Evolutionary conservation across 176 grass and related monocot species (phyloP).

Genomic region (Stipa capillata): DNA sequence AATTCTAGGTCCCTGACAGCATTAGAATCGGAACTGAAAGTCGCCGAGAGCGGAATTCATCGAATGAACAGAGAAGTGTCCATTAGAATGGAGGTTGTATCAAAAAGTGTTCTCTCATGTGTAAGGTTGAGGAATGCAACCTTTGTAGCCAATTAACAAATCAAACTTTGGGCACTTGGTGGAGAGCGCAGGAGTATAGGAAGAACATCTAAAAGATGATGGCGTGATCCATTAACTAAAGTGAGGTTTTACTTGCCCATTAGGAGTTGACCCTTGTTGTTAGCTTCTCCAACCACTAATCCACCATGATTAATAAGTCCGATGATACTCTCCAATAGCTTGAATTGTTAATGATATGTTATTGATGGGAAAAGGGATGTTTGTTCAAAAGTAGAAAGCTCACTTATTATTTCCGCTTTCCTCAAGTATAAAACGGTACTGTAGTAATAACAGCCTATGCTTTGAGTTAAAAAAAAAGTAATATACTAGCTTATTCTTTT

Average conservation of each 20-base stretch:
- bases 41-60: too few species aligned
- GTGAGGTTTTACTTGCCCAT: slow-evolving; percentile 28
- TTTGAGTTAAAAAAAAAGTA: not conserved
- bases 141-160: not conserved
- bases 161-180: not conserved
- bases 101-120: too few species aligned
- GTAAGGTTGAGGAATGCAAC: too few species aligned
- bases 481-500: not conserved
- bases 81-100: too few species aligned
- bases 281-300: not conserved
- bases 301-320: not conserved
- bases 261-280: slow-evolving; percentile 19
- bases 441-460: not conserved
- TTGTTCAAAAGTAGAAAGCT: slow-evolving; percentile 2
- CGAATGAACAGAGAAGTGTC: too few species aligned
- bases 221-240: not conserved
- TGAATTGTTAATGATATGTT: not conserved
- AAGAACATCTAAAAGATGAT: not conserved
- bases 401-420: not conserved
- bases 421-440: not conserved
- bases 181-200: not conserved
- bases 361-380: not conserved
- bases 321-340: not conserved
- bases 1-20: too few species aligned
- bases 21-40: too few species aligned